Conservation (phyloP, 805 yeast genomes). For the Yarrowia osloensis region DNA sequence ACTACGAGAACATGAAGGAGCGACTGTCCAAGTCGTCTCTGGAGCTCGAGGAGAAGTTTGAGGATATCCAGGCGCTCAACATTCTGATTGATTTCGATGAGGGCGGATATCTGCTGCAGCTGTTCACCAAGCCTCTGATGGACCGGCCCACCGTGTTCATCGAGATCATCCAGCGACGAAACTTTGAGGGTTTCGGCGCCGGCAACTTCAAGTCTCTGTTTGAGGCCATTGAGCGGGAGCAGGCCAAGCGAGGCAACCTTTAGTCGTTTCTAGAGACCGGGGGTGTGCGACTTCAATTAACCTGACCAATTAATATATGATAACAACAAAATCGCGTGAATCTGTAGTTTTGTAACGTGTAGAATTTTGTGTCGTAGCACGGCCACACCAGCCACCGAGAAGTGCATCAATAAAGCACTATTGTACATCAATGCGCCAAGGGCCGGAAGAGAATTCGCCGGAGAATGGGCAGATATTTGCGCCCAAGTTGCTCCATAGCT, state of each 20-base stretch:
- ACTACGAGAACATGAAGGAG: slow-evolving; percentile 55
- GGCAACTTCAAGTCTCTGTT: slow-evolving; percentile 84
- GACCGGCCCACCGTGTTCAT: slow-evolving; percentile 82
- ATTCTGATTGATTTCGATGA: slow-evolving; percentile 78
- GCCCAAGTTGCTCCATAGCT: not conserved
- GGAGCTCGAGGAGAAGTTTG: slow-evolving; percentile 55
- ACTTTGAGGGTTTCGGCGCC: slow-evolving; percentile 85
- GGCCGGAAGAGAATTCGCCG: not conserved
- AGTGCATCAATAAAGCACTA: not conserved
- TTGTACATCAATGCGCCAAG: not conserved
- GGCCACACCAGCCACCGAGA: not conserved
- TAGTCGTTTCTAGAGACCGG: slow-evolving; percentile 16
- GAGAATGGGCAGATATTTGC: not conserved
- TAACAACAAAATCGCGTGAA: too few species aligned
- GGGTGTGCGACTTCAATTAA: slow-evolving; percentile 1
- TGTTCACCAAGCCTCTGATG: slow-evolving; percentile 73
- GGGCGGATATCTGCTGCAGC: slow-evolving; percentile 72
- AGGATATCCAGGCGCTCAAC: slow-evolving; percentile 48
- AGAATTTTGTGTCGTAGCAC: too few species aligned
- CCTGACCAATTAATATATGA: slow-evolving; percentile 5
- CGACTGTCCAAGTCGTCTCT: slow-evolving; percentile 51
- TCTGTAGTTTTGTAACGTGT: too few species aligned
- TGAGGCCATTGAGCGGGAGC: slow-evolving; percentile 80
- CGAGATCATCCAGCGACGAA: slow-evolving; percentile 76
- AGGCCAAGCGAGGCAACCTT: slow-evolving; percentile 64